A percentile compares a stretch with the other conserved stretches of the same genome.
These are phyloP conservation scores for Calonectria pauciramosa DNA, from an alignment of 2,329 filamentous ascomycete species.

Conservation along the genomic window DNA sequence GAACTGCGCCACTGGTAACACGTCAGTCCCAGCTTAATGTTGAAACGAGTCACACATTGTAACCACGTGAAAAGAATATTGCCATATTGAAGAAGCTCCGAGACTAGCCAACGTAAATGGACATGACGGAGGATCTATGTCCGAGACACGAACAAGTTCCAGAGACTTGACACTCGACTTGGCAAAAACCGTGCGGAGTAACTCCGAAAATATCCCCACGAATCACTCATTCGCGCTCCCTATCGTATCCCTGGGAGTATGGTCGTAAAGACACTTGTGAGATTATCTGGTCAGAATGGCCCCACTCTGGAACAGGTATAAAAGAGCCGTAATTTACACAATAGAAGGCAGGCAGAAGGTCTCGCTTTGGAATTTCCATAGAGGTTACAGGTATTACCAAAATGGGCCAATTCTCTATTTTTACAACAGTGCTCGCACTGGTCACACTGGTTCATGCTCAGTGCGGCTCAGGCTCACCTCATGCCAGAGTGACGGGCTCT, in stretches of 20 bases:
- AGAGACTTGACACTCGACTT: not conserved
- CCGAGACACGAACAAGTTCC: not conserved
- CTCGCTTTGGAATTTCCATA: not conserved
- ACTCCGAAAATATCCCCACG: constrained; percentile 9
- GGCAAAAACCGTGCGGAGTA: not conserved
- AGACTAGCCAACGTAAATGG: not conserved
- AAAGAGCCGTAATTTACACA: not conserved
- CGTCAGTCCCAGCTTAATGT: not conserved
- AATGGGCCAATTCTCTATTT: constrained; percentile 54
- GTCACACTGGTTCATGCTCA: constrained; percentile 55
- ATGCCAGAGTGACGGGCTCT: constrained; percentile 63
- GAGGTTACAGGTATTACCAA: not conserved
- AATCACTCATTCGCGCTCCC: not conserved
- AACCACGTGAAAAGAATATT: not conserved
- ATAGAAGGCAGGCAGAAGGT: not conserved
- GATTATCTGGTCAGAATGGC: not conserved
- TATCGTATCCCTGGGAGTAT: not conserved
- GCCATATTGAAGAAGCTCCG: not conserved
- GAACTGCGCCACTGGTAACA: not conserved
- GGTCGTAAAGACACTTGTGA: too few species aligned
- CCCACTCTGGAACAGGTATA: not conserved
- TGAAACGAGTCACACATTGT: not conserved
- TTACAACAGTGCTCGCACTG: constrained; percentile 59
- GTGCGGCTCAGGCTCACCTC: constrained; percentile 62
- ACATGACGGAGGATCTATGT: not conserved